Percentiles rank a stretch among this genome's conserved stretches.
Conservation (phyloP, 208 protist genomes). For the Leishmania tarentolae region DNA sequence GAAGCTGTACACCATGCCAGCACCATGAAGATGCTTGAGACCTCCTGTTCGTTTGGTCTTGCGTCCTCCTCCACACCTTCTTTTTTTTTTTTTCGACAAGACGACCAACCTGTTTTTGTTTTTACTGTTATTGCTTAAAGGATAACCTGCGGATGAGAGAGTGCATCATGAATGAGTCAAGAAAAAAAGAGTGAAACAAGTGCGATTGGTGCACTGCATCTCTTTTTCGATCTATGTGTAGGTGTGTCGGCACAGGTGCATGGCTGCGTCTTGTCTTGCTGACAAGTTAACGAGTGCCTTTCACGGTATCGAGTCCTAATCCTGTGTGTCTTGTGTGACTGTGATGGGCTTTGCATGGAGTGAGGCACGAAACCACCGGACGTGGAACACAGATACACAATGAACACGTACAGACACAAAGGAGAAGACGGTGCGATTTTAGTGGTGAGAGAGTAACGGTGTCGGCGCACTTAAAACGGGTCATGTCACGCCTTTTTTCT, state of each 20-base stretch:
- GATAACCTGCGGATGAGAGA: background rate
- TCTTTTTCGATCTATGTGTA: no score
- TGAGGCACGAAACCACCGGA: background rate
- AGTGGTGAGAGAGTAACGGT: background rate
- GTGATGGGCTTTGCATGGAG: background rate
- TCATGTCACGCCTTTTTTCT: background rate
- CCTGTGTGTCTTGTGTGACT: background rate
- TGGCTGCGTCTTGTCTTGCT: background rate
- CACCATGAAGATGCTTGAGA: background rate
- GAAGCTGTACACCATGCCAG: background rate
- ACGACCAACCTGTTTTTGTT: background rate
- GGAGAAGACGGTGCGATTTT: background rate
- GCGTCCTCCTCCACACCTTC: background rate
- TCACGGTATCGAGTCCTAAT: background rate
- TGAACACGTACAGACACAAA: background rate
- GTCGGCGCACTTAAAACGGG: background rate
- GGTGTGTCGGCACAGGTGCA: no score
- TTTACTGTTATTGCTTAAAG: background rate
- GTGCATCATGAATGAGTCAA: background rate
- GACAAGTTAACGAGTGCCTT: background rate
- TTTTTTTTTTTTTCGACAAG: background rate
- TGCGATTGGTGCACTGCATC: no score
- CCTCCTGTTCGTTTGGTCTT: conserved; percentile 15
- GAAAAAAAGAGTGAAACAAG: background rate
- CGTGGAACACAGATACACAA: background rate